A percentile compares a stretch with the other conserved stretches of the same genome.
Evolutionary conservation across 2,329 filamentous ascomycete genomes (phyloP).

Genomic region (Cladosporium sp.): DNA sequence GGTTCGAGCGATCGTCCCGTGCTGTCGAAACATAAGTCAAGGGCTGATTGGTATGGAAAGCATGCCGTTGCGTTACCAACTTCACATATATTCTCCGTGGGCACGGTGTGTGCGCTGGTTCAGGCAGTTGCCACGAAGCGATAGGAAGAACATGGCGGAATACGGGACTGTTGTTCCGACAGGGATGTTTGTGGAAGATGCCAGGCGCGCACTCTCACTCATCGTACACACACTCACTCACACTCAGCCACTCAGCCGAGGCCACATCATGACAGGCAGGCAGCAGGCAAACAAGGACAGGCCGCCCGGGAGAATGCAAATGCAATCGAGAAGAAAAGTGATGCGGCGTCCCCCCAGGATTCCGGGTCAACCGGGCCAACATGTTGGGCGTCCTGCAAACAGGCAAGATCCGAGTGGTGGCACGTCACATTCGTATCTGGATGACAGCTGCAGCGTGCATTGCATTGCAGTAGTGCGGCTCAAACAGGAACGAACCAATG

Average conservation of each 20-base stretch:
- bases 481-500: neutral
- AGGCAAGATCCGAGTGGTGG: too few relatives aligned
- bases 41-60: conserved; percentile 1
- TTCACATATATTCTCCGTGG: neutral
- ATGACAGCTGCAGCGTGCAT: neutral
- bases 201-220: neutral
- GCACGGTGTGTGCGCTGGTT: neutral
- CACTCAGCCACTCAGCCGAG: neutral
- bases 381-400: neutral
- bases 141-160: neutral
- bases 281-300: neutral
- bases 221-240: neutral
- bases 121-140: neutral
- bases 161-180: neutral
- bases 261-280: neutral
- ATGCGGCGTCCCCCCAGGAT: neutral
- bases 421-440: too few relatives aligned
- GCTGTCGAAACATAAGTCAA: conserved; percentile 7
- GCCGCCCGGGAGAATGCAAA: conserved; percentile 3
- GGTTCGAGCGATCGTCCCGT: conserved; percentile 7
- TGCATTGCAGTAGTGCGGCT: neutral
- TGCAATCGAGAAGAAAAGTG: conserved; percentile 6
- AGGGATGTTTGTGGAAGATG: neutral
- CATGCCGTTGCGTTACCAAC: neutral
- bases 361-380: neutral